Evolutionary conservation across 108 stramenopile species (phyloP).

Genomic region (Schizochytrium sp.): DNA sequence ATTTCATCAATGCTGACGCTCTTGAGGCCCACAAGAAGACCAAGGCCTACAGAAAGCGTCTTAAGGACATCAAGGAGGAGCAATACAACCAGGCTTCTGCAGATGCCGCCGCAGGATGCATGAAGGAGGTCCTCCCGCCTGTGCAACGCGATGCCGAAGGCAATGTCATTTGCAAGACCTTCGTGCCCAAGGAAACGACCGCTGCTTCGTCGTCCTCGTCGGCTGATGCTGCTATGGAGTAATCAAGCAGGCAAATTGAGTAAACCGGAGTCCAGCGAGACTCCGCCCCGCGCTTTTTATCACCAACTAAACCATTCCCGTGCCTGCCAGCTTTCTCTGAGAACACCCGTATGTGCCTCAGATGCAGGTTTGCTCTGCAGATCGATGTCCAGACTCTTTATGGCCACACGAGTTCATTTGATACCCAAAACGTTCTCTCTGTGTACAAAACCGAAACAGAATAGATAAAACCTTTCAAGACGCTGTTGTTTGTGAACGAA

Average conservation of each 20-base stretch:
- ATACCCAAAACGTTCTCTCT: too few species aligned
- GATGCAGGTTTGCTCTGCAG: too few species aligned
- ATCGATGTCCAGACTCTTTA: too few species aligned
- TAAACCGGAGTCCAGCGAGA: too few species aligned
- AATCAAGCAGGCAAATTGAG: neutral
- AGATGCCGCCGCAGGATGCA: conserved; percentile 58
- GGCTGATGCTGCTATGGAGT: neutral
- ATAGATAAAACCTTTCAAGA: too few species aligned
- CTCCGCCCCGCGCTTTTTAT: too few species aligned
- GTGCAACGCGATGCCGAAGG: conserved; percentile 31
- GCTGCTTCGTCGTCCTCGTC: neutral
- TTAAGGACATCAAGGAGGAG: conserved; percentile 50
- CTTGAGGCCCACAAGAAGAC: conserved; percentile 91
- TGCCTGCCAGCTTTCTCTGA: too few species aligned
- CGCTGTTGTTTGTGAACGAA: too few species aligned
- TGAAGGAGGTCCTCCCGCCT: conserved; percentile 61
- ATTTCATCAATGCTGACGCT: conserved; percentile 90
- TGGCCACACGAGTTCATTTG: too few species aligned
- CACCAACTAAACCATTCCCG: too few species aligned
- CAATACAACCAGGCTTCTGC: conserved; percentile 62
- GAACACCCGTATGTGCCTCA: too few species aligned
- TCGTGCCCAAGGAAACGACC: neutral
- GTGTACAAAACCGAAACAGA: too few species aligned
- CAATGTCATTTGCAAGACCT: neutral
- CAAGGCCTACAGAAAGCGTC: conserved; percentile 71